Evolutionary conservation across 2,329 filamentous ascomycete genomes (phyloP).

Genomic region (Tolypocladium endophyticum): DNA sequence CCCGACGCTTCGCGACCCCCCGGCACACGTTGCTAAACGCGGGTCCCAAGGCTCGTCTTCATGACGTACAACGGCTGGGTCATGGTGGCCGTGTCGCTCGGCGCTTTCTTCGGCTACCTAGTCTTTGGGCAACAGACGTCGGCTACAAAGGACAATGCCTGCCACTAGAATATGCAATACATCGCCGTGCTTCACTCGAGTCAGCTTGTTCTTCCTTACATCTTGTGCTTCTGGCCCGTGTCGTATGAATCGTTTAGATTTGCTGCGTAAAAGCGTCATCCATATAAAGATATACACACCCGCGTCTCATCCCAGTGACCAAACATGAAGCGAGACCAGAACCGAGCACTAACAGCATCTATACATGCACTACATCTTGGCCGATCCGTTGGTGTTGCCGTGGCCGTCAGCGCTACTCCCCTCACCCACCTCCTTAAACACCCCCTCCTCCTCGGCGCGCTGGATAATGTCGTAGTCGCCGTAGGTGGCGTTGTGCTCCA

Average conservation of each 20-base stretch:
- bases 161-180: constrained; percentile 51
- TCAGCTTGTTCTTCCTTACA: not conserved
- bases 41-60: constrained; percentile 67
- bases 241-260: not conserved
- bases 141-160: constrained; percentile 77
- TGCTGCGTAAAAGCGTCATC: not conserved
- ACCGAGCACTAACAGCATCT: not conserved
- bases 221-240: not conserved
- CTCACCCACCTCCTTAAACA: constrained; percentile 29
- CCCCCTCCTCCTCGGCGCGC: constrained; percentile 32
- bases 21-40: too few relatives aligned
- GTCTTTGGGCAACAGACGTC: constrained; percentile 62
- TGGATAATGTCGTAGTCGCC: constrained; percentile 44
- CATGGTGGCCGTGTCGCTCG: constrained; percentile 83
- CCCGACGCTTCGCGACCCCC: not conserved
- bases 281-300: not conserved
- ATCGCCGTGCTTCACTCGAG: not conserved
- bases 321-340: not conserved
- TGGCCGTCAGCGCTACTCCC: constrained; percentile 15
- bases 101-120: constrained; percentile 81
- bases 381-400: constrained; percentile 16
- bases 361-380: constrained; percentile 17
- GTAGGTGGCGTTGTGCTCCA: constrained; percentile 53
- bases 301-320: not conserved
- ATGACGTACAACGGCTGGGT: constrained; percentile 99